Evolutionary conservation across 371 early-diverging fungal genomes (phyloP), one percentile per base, ranked within the genome.

Genomic region (Mucor mucedo): DNA sequence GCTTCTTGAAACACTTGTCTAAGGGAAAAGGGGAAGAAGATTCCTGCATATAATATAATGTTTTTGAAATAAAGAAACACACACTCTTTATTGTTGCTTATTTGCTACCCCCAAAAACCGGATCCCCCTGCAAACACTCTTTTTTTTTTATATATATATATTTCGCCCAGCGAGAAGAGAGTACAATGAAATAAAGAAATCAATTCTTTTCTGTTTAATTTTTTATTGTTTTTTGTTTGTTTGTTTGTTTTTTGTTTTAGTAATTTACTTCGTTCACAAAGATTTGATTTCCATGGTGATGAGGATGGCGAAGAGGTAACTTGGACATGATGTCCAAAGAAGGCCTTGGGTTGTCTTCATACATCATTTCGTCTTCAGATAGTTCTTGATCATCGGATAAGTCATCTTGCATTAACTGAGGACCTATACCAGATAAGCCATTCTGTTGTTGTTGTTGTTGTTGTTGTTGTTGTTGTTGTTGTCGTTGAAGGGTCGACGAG

Each of bases 351-450:
- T 21, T 50, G 33, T 63, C 59, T 42, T 55, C 50, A 4, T 55
- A 47, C 5, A 30, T 6, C 4, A 64, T 64, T 32, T 70, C 70
- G 59, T 71, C 71, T 44, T 66, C 71, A 50, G 67, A 71, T 21
- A 70, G 35, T 41, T 68, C 68, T 52, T 68, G 63, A 48, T 70
- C 70, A 44, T 71, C 71, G 8, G 71, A 71, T 10, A 63, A 56
- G 30, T 71, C 71, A 58, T 71, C 71, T 16, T 66, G 54, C 32
- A 66, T 58, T 29, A 71, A 54, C 32, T 50, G 50, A 2, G 50
- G 50, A 5, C 59, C 61, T 60, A 66, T 63, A 11, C 62, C 62
- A 30, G 63, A 58, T 55, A 59, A 35, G 50, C 55, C 48, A n/a
- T 54, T 16, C 48, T 63, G 58, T 59, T 62, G 63, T 7, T 55